Evolutionary conservation across 2,329 filamentous ascomycete species (phyloP).

Genomic region (Fusarium austroafricanum): DNA sequence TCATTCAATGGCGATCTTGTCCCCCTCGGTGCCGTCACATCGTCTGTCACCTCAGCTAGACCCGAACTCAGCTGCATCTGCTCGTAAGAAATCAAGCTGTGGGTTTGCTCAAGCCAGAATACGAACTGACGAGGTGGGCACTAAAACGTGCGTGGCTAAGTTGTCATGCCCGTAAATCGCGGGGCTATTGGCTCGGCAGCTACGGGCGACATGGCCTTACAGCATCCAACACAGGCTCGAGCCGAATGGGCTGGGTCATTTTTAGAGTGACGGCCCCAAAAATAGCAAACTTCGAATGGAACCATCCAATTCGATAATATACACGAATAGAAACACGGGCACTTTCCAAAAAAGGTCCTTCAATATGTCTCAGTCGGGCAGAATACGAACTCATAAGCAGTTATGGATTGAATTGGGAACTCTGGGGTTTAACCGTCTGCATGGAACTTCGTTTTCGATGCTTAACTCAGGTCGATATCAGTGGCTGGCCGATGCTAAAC

Average conservation of each 20-base stretch:
- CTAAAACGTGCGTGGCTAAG: slow-evolving; percentile 37
- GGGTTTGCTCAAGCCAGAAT: slow-evolving; percentile 40
- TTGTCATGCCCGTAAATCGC: slow-evolving; percentile 32
- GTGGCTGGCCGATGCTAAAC: slow-evolving; percentile 23
- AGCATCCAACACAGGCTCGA: neutral
- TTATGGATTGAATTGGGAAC: neutral
- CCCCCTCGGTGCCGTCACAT: neutral
- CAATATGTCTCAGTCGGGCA: slow-evolving; percentile 23
- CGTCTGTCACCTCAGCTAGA: slow-evolving; percentile 3
- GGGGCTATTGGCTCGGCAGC: slow-evolving; percentile 34
- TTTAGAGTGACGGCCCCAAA: slow-evolving; percentile 25
- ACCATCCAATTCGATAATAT: neutral
- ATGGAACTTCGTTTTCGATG: slow-evolving; percentile 22
- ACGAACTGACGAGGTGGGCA: slow-evolving; percentile 46
- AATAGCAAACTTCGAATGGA: slow-evolving; percentile 19
- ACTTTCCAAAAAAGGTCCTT: slow-evolving; percentile 14
- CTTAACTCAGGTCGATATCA: neutral
- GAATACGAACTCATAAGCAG: slow-evolving; percentile 27
- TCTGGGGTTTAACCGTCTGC: slow-evolving; percentile 35
- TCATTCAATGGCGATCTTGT: too few relatives aligned
- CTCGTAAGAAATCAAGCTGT: slow-evolving; percentile 30
- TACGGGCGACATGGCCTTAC: slow-evolving; percentile 15
- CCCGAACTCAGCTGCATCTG: slow-evolving; percentile 14
- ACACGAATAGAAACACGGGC: slow-evolving; percentile 36
- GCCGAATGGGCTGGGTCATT: slow-evolving; percentile 1